Evolutionary conservation across 148 eudicot species (phyloP), one percentile per base, ranked within the genome.

Genomic region (Silene latifolia): DNA sequence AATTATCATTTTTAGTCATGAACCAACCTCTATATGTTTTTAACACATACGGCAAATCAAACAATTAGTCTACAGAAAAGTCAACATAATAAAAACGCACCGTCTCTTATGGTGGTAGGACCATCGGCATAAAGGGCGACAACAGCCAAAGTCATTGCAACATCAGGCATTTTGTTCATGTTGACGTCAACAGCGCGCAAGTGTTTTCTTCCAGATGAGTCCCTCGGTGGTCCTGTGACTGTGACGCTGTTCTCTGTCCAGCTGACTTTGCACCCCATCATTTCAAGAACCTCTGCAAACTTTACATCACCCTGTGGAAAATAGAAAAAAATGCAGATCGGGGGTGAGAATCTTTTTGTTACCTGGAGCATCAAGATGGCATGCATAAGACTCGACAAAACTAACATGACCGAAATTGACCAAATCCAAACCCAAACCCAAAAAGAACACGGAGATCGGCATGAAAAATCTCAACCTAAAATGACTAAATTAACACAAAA

Each of bases 111-210:
- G 78, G 94, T 71, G n/a, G 99, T 95, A 69, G 97, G 91, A 60
- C 99, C 97, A 79, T 90, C 97, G 0, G 97, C 97, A 73, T 83
- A 95, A 20, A 92, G 94, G 62, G 99, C 98, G 23, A 90, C 94
- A 18, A 95, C 99, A 32, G 99, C 99, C 63, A 95, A 91, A 44
- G 99, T 95, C 99, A 95, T 95, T 51, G 99, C 99, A 57, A 92
- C 99, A 85, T 92, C 99, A 56, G 97, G 98, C 98, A 92, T 95
- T 82, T 95, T 95, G 89, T 95, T 95, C 99, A 95, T 95, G 95
- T 95, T 90, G 58, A 95, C 93, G 72, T 92, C 99, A 77, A 95
- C 29, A 21, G 92, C 92, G 27, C 82, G 86, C 82, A 95, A 78
- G 79, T 88, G 97, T 84, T 90, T 89, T 72, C 81, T 88, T 74